These are phyloP conservation scores for Sporothrix pallida DNA, from an alignment of 2,329 filamentous ascomycete species.

Conservation along the genomic window DNA sequence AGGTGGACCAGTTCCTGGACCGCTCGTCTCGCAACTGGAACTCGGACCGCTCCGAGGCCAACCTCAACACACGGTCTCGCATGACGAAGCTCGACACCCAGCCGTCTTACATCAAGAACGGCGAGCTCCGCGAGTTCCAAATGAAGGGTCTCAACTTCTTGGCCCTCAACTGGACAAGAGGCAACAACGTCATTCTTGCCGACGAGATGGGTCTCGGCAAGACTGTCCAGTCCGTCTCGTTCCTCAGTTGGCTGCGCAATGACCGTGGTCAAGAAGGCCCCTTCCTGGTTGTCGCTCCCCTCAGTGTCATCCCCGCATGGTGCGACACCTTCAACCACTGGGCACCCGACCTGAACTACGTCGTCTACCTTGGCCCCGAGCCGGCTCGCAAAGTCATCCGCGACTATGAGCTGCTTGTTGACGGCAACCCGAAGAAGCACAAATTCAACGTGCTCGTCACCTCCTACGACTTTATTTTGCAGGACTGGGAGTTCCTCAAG, in stretches of 20 bases:
- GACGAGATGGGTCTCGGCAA: constrained; percentile 99
- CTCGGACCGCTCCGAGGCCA: constrained; percentile 80
- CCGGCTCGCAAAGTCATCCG: constrained; percentile 84
- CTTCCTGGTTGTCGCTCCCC: constrained; percentile 93
- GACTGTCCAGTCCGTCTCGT: constrained; percentile 95
- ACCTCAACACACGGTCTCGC: constrained; percentile 73
- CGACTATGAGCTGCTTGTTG: constrained; percentile 85
- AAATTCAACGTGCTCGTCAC: constrained; percentile 99
- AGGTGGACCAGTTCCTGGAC: constrained; percentile 90
- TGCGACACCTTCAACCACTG: constrained; percentile 96
- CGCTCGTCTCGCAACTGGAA: constrained; percentile 79
- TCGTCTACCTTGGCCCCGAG: constrained; percentile 93
- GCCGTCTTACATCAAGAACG: constrained; percentile 81
- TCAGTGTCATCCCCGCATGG: constrained; percentile 98
- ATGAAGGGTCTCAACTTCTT: constrained; percentile 93
- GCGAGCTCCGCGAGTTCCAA: constrained; percentile 90
- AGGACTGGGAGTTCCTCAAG: constrained; percentile 81
- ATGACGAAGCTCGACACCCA: constrained; percentile 78
- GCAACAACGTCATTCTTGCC: constrained; percentile 94
- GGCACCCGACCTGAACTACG: constrained; percentile 95
- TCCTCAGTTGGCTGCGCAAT: constrained; percentile 96
- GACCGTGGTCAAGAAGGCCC: constrained; percentile 88
- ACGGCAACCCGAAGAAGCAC: constrained; percentile 83
- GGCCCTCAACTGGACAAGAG: constrained; percentile 92
- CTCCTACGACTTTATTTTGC: constrained; percentile 94